phyloP scores from a whole-genome alignment of 1,139 yeast species.

The Suhomyces panamericanus region DNA sequence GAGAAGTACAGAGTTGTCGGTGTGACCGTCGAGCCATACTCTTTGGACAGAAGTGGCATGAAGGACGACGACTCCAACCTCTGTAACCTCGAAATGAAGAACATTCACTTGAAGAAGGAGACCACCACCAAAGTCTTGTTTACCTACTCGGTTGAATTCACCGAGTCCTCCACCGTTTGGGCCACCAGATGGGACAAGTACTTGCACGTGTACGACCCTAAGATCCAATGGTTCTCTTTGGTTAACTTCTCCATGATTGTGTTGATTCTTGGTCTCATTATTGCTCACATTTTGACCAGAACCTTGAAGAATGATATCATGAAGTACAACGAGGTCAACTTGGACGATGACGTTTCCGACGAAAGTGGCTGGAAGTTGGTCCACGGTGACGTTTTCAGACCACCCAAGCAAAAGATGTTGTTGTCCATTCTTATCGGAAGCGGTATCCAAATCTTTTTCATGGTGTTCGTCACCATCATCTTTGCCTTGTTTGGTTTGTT shows the following conservation, averaged over 20 bases:
- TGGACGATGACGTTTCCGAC: constrained; percentile 85
- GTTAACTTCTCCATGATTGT: constrained; percentile 83
- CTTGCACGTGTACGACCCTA: constrained; percentile 86
- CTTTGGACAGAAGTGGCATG: constrained; percentile 49
- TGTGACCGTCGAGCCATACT: constrained; percentile 70
- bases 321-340: constrained; percentile 83
- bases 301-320: constrained; percentile 84
- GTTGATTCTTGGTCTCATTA: constrained; percentile 70
- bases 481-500: constrained; percentile 88
- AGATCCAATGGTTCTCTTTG: constrained; percentile 93
- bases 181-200: constrained; percentile 99
- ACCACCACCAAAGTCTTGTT: constrained; percentile 33
- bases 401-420: constrained; percentile 70
- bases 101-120: constrained; percentile 32
- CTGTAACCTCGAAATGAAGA: constrained; percentile 36
- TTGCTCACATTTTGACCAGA: constrained; percentile 75
- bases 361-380: constrained; percentile 98
- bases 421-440: constrained; percentile 84
- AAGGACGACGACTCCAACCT: constrained; percentile 29
- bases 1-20: constrained; percentile 87
- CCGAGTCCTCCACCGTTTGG: constrained; percentile 77
- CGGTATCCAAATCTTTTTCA: constrained; percentile 80
- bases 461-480: constrained; percentile 70
- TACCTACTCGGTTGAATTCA: constrained; percentile 57
- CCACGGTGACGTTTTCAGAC: constrained; percentile 92